A percentile compares a stretch with the other conserved stretches of the same genome.
These are phyloP conservation scores for Coemansia sp. DNA, from an alignment of 192 early-diverging fungal genomes.

Conservation along the genomic window DNA sequence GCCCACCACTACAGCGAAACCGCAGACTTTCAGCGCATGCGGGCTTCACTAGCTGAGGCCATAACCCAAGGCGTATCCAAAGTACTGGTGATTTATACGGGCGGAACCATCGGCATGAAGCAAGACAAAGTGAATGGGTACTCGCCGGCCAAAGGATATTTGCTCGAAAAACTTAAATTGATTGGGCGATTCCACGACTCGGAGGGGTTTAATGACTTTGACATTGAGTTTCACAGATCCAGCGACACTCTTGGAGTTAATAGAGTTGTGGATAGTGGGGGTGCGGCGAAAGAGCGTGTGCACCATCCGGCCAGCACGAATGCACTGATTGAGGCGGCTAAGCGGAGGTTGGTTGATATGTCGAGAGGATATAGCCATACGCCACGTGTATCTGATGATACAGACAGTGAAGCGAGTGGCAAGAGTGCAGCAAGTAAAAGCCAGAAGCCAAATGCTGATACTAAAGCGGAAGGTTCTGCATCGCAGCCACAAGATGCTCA, in stretches of 20 bases:
- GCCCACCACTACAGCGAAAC: conserved; percentile 55
- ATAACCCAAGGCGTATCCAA: conserved; percentile 72
- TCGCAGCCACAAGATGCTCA: neutral
- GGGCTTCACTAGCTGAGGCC: conserved; percentile 58
- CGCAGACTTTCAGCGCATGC: conserved; percentile 56
- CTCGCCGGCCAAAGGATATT: conserved; percentile 74
- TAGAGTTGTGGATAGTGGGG: conserved; percentile 1
- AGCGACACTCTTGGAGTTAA: conserved; percentile 11
- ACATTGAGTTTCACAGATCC: conserved; percentile 49
- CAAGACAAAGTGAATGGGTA: conserved; percentile 69
- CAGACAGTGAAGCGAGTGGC: neutral
- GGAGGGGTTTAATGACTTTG: conserved; percentile 48
- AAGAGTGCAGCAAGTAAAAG: neutral
- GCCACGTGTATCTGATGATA: neutral
- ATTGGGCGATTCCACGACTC: conserved; percentile 85
- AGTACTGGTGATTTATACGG: conserved; percentile 91
- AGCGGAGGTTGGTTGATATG: conserved; percentile 36
- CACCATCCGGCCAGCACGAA: conserved; percentile 18
- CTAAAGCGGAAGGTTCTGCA: neutral
- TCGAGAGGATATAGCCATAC: conserved; percentile 13
- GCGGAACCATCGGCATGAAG: conserved; percentile 93
- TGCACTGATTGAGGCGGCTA: conserved; percentile 34
- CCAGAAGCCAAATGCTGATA: neutral
- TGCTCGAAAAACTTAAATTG: conserved; percentile 71
- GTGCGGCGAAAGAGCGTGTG: neutral